Evolutionary conservation across 2,329 filamentous ascomycete genomes (phyloP), one percentile per base, ranked within the genome.

Genomic region (Xylaria sp.): DNA sequence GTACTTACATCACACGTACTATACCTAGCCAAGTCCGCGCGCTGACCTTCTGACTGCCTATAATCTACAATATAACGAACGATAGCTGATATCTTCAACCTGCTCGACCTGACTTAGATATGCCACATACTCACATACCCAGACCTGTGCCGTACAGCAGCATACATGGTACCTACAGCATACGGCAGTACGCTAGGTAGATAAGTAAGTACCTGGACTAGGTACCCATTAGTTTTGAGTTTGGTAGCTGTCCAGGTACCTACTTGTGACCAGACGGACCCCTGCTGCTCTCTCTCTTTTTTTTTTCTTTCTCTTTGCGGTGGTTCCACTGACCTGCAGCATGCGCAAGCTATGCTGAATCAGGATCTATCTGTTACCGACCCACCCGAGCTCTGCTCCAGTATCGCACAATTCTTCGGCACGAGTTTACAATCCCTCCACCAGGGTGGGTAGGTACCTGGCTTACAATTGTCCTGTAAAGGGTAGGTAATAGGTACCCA

Each of bases 1-100:
- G 63, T 29, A 55, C 58, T 57, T 51, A 61, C 65, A 64, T 64
- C 51, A 67, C 65, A 65, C 45, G 20, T 56, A 45, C 42, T 53
- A 53, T 42, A n/a, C 27, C 49, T 45, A 50, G 17, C 33, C 57
- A 29, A 60, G 49, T 50, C 59, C 25, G 53, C 25, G 39, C 49
- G 65, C 45, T 64, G 65, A 36, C 61, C 61, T 61, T 55, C 42
- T 57, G 57, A 62, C 51, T 50, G 27, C 47, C 47, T 50, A 47
- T 57, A 27, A 7, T 31, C 29, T 15, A 39, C n/a, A n/a, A n/a
- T n/a, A n/a, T 58, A 61, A 31, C 25, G 17, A 53, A 42, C 17
- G 44, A 53, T 47, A 58, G 54, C 61, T 62, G 51, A 62, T 31
- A 39, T 17, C 20, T 15, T 17, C 38, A 17, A 42, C 15, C 38